Evolutionary conservation across 139 green algal genomes (phyloP), one percentile per base, ranked within the genome.

Genomic region (Zygnema circumcarinatum): DNA sequence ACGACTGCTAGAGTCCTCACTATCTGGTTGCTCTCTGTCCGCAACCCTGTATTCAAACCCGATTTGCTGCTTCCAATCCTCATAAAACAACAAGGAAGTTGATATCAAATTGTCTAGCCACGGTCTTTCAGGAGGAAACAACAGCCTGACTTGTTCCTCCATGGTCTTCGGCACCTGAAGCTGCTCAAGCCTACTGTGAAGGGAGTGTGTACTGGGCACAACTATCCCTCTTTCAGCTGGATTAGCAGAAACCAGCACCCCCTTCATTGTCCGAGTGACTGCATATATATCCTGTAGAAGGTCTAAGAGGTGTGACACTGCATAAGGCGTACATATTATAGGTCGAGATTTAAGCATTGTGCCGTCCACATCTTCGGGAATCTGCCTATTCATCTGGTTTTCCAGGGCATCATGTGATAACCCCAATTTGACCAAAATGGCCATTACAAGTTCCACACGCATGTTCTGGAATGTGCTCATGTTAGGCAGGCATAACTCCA

Each of bases 41-140:
- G 3, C 7, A 25, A 56, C 3, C 7, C 69, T 78, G 16, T 56
- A 25, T 56, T 41, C 7, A 41, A 41, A 41, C 36, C 36, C 38
- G 11, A 16, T 56, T 3, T 56, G 69, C 39, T 25, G 16, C 69
- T 56, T 78, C 39, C 69, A 41, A 41, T 47, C 36, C 16, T 56
- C 39, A 47, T 78, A 47, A 7, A 78, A 11, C 16, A 78, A 56
- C 39, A 47, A 78, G 7, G 38, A 56, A 3, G 38, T 56, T 47
- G 36, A 47, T 7, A 78, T 41, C 3, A 41, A 78, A 47, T 78
- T 78, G 7, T 78, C 69, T 78, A 78, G 38, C 69, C 69, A 78
- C 7, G 7, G 16, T 7, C 69, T 47, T 78, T 11, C 69, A 16
- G 38, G 7, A 41, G 69, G 69, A 41, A 78, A 47, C 69, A 78